These are phyloP conservation scores for Pyrenophora graminea DNA, from an alignment of 2,329 filamentous ascomycete species.

Conservation along the genomic window DNA sequence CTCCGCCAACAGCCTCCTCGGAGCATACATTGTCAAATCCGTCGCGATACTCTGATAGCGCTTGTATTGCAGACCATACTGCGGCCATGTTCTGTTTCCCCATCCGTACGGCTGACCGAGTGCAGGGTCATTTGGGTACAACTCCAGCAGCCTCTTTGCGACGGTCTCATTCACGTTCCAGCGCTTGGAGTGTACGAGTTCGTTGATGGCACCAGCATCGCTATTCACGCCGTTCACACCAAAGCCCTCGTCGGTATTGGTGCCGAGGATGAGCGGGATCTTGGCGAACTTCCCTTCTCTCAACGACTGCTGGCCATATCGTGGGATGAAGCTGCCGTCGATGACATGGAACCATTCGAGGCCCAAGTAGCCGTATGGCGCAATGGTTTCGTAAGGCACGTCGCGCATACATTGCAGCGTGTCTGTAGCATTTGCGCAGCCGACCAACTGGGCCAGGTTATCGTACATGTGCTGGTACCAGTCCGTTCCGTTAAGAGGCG, in stretches of 20 bases:
- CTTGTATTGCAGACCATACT: slow-evolving; percentile 35
- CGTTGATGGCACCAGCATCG: slow-evolving; percentile 41
- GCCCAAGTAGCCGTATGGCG: slow-evolving; percentile 33
- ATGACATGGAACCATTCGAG: slow-evolving; percentile 40
- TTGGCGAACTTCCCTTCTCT: slow-evolving; percentile 61
- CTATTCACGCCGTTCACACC: slow-evolving; percentile 56
- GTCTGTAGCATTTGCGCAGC: slow-evolving; percentile 26
- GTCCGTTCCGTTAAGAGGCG: slow-evolving; percentile 37
- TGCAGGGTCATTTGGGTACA: slow-evolving; percentile 48
- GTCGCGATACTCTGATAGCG: slow-evolving; percentile 35
- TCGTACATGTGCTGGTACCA: slow-evolving; percentile 41
- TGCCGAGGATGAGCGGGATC: slow-evolving; percentile 65
- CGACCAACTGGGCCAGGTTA: slow-evolving; percentile 32
- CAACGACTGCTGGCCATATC: slow-evolving; percentile 41
- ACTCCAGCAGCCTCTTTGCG: slow-evolving; percentile 25
- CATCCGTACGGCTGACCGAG: slow-evolving; percentile 50
- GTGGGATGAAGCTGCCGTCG: slow-evolving; percentile 32
- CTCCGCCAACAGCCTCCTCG: slow-evolving; percentile 28
- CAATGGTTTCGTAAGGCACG: slow-evolving; percentile 34
- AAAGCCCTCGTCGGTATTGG: slow-evolving; percentile 68
- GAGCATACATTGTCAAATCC: slow-evolving; percentile 37
- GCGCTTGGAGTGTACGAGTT: slow-evolving; percentile 40
- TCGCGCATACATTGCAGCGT: slow-evolving; percentile 35
- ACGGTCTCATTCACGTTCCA: slow-evolving; percentile 31
- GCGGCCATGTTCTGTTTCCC: slow-evolving; percentile 38